These are phyloP conservation scores for Amanita pseudoporphyria DNA, from an alignment of 768 basidiomycete species.

Conservation along the genomic window DNA sequence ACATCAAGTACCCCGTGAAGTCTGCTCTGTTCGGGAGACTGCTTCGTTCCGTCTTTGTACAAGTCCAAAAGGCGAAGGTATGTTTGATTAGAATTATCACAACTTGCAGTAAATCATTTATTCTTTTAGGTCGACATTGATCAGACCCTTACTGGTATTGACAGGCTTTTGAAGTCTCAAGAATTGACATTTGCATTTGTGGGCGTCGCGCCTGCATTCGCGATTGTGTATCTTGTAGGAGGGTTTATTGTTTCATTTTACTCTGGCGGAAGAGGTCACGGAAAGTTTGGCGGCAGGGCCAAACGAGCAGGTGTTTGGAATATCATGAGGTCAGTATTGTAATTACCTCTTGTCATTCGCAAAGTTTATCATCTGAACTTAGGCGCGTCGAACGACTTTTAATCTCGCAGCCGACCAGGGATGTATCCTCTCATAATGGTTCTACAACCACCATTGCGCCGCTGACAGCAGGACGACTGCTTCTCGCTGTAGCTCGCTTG, in stretches of 20 bases:
- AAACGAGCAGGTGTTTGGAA: conserved; percentile 53
- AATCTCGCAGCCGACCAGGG: conserved; percentile 31
- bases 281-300: conserved; percentile 48
- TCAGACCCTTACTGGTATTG: conserved; percentile 83
- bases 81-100: conserved; percentile 3
- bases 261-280: conserved; percentile 36
- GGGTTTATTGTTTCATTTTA: conserved; percentile 44
- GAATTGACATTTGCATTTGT: conserved; percentile 96
- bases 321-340: conserved; percentile 47
- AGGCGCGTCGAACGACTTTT: conserved; percentile 66
- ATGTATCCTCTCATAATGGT: conserved; percentile 9
- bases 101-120: neutral
- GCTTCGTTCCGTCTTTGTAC: conserved; percentile 78
- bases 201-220: conserved; percentile 84
- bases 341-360: neutral
- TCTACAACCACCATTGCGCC: conserved; percentile 29
- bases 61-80: conserved; percentile 94
- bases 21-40: conserved; percentile 76
- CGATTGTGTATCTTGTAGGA: conserved; percentile 61
- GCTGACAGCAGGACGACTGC: conserved; percentile 62
- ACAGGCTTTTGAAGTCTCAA: conserved; percentile 88
- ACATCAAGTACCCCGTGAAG: conserved; percentile 80
- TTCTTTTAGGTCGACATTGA: conserved; percentile 75
- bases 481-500: conserved; percentile 61
- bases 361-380: neutral